Base-by-base conservation (phyloP, 1,284 basidiomycete species). In the Cutaneotrichosporon sp. region DNA sequence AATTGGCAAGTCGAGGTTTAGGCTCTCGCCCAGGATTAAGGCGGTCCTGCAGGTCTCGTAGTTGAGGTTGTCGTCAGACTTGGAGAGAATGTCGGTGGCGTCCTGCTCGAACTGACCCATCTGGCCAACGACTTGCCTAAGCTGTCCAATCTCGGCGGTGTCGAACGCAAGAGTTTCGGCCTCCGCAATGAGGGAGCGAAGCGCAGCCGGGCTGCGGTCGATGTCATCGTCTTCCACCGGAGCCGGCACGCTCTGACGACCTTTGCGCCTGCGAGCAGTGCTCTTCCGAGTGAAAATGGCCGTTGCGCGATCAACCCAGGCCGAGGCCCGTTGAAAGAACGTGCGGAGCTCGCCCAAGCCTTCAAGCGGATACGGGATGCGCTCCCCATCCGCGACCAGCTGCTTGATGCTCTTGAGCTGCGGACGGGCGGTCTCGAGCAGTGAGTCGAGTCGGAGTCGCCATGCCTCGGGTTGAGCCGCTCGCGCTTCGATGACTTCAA, bases 371-470 rank as follows among this genome's bases (percentile, higher is more conserved):
- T 87, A 86, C 56, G 86, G 87, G 74, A 96, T 91, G 63, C 88
- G 88, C 70, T 97, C 92, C 22, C 91, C 94, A 76, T 97, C 94
- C 0, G 89, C 86, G 30, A 92, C 83, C 18, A 96, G 82, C 7
- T 89, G 86, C 34, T 89, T 87, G 62, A 97, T 85, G 34, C 85
- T 85, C 64, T 90, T 89, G 60, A 96, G 84, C 2, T 85, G 79
- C 16, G 94, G 93, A 13, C 87, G 85, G 5, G 87, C 83, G 50
- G 84, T 88, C 67, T 90, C 88, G 42, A 97, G 81, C 0, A 90
- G 80, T 71, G 86, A 87, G 56, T 84, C 82, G 38, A 96, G 82
- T 72, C 91, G 90, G 55, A 79, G 77, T 49, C 85, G 84, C 94
- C 94, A 97, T 22, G 82, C 79, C n/a, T 83, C 79, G 0, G 94